Conservation (phyloP, 2,329 filamentous ascomycete genomes). For the Cordyceps militaris region DNA sequence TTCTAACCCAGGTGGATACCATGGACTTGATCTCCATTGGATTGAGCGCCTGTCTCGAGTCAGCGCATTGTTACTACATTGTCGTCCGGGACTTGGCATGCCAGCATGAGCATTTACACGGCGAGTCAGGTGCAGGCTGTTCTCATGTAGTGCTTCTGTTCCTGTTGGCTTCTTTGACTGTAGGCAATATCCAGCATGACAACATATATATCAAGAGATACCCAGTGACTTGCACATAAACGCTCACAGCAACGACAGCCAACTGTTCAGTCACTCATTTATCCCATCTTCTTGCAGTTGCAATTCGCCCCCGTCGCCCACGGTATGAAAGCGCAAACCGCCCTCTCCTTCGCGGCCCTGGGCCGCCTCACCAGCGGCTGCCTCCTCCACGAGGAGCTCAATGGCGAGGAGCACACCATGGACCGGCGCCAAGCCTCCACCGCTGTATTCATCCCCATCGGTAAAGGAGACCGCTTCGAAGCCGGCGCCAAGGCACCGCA, state of each 20-base stretch:
- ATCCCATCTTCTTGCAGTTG: background rate
- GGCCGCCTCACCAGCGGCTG: conserved; percentile 23
- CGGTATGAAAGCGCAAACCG: conserved; percentile 24
- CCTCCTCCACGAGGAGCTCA: conserved; percentile 31
- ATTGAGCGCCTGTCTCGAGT: too few species aligned
- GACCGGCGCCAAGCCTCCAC: conserved; percentile 13
- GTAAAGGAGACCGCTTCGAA: conserved; percentile 35
- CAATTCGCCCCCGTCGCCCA: background rate
- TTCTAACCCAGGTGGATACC: too few species aligned
- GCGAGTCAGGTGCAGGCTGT: too few species aligned
- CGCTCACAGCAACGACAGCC: background rate
- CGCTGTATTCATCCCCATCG: conserved; percentile 29
- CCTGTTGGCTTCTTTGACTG: too few species aligned
- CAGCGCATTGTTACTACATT: too few species aligned
- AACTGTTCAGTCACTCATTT: background rate
- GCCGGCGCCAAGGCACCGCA: conserved; percentile 29
- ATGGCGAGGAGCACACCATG: conserved; percentile 14
- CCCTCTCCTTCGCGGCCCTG: conserved; percentile 17
- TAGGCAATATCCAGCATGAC: background rate
- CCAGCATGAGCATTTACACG: too few species aligned
- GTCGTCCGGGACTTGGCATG: too few species aligned
- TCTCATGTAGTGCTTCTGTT: too few species aligned
- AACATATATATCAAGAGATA: background rate
- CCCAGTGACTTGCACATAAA: background rate
- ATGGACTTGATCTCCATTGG: too few species aligned